A percentile compares a stretch with the other conserved stretches of the same genome.
Evolutionary conservation across 2,329 filamentous ascomycete species (phyloP).

Genomic region (Trichoderma endophyticum): DNA sequence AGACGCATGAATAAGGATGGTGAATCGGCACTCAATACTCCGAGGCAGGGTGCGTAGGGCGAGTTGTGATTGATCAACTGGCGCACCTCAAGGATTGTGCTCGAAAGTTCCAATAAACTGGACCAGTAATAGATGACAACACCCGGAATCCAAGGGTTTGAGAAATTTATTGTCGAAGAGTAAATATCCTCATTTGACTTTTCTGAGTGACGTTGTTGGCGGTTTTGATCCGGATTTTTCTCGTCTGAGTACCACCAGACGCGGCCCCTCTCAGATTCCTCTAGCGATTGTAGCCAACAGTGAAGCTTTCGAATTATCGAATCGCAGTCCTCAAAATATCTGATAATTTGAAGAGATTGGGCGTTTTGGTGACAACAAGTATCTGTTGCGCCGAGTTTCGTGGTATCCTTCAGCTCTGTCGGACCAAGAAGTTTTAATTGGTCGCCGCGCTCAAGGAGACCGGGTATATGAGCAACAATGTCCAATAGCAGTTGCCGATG

Average conservation of each 20-base stretch:
- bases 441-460: background rate
- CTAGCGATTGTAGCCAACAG: background rate
- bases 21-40: background rate
- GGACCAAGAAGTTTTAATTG: background rate
- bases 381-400: background rate
- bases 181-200: background rate
- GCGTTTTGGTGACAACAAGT: rapidly evolving
- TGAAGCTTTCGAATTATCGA: background rate
- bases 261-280: background rate
- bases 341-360: background rate
- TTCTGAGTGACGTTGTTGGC: background rate
- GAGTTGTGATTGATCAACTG: background rate
- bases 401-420: background rate
- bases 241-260: background rate
- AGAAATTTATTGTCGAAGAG: background rate
- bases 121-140: background rate
- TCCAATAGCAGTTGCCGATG: background rate
- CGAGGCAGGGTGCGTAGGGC: background rate
- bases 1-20: background rate
- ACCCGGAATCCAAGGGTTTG: background rate
- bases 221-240: background rate
- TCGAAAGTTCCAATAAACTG: background rate
- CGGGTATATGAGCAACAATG: background rate
- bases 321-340: background rate
- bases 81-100: background rate